A percentile compares a stretch with the other conserved stretches of the same genome.
These are phyloP conservation scores for Strobilomyces dryophilus DNA, from an alignment of 768 basidiomycete genomes.

Conservation along the genomic window DNA sequence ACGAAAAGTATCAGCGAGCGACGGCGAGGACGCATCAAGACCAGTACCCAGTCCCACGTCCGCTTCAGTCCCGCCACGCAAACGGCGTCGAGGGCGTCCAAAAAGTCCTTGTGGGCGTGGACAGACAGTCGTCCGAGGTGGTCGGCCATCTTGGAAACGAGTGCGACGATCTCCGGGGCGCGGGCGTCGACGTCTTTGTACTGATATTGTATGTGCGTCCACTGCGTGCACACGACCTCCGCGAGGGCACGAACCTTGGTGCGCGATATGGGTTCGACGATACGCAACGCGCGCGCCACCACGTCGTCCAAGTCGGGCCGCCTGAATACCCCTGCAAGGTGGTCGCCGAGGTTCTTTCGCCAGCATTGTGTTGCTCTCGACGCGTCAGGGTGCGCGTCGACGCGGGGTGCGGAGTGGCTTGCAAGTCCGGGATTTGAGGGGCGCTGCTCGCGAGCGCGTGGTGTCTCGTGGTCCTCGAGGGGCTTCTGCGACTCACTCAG, in stretches of 20 bases:
- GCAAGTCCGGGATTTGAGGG: not conserved
- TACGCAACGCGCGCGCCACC: conserved; percentile 2
- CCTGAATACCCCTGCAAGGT: no score
- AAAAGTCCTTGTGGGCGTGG: conserved; percentile 5
- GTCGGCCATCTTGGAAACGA: conserved; percentile 8
- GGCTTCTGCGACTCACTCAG: not conserved
- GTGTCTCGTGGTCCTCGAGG: not conserved
- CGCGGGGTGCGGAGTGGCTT: conserved; percentile 2
- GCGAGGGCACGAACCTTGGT: conserved; percentile 11
- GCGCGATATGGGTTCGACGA: conserved; percentile 10
- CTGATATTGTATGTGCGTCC: conserved; percentile 15
- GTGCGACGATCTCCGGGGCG: conserved; percentile 1
- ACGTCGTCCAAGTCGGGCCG: no score
- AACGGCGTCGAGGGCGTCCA: conserved; percentile 6
- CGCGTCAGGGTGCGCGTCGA: conserved; percentile 3
- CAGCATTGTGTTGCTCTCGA: conserved; percentile 1
- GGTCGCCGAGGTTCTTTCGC: not conserved
- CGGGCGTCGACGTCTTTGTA: conserved; percentile 4
- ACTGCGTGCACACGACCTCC: conserved; percentile 7
- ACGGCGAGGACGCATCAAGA: not conserved
- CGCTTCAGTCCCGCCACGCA: conserved; percentile 13
- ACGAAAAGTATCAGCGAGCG: conserved; percentile 2
- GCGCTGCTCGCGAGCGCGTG: not conserved
- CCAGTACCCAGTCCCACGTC: conserved; percentile 17
- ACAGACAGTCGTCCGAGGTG: conserved; percentile 7